Base-by-base conservation (phyloP, 192 early-diverging fungal species). In the Spizellomyces sp. region DNA sequence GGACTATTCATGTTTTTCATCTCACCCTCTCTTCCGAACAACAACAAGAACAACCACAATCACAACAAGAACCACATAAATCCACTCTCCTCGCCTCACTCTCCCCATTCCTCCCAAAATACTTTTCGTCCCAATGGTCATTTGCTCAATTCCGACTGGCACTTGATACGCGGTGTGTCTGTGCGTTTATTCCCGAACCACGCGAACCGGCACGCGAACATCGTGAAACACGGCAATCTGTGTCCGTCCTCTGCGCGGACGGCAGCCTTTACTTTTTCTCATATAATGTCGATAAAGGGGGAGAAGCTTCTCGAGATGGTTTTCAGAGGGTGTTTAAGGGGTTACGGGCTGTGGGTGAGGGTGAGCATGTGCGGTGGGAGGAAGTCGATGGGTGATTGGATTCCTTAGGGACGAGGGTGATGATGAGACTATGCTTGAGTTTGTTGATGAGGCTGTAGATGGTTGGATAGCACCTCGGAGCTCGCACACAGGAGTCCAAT, bases 91-190 rank as follows among this genome's bases (percentile, higher is more conserved):
- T 83, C 10, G 45, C 73, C 27, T 64, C 76, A 9, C 43, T 81
- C n/a, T 58, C 71, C 19, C 66, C 77, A 9, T 78, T 70, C 46
- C 75, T 96, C 73, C 94, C 94, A 59, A 94, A 94, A 70, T 98
- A 98, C 76, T 98, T 98, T 85, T 92, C 91, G n/a, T 92, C 90
- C 5, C 91, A 91, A 67, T 96, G 94, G 93, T 92, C 90, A 1
- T 98, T 98, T 85, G 93, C 93, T 8, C 93, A 94, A 66, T 93
- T 90, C 67, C 87, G 88, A 58, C 76, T 96, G 12, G 86, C 88
- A 9, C 83, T 87, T 17, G 93, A 94, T 64, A 86, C 88, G 58
- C 87, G 90, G 60, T 96, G 92, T 68, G 83, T 94, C 8, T 90
- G 89, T 64, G 92, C 88, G 8, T 95, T 96, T 84, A 90, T 88